Conservation (phyloP, 176 grass and related monocot genomes). For the Urochloa ruziziensis region DNA sequence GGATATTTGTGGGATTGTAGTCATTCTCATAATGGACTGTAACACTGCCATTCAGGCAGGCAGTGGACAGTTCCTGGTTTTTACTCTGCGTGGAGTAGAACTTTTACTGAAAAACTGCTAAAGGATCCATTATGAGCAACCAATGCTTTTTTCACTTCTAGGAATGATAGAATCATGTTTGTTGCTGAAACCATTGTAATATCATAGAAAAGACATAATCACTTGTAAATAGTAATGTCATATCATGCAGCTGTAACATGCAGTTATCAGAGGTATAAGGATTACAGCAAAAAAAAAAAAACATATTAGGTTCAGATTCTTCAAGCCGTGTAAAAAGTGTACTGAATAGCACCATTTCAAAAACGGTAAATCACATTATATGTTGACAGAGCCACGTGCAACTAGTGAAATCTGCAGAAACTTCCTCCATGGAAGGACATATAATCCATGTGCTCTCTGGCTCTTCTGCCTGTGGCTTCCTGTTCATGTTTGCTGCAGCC, state of each 20-base stretch:
- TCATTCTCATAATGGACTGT: not conserved
- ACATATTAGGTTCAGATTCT: conserved; percentile 7
- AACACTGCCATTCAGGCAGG: not conserved
- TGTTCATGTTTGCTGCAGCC: conserved; percentile 7
- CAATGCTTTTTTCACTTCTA: not conserved
- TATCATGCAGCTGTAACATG: conserved; percentile 4
- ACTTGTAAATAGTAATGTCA: not conserved
- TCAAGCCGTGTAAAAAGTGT: not conserved
- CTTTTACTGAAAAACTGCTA: not conserved
- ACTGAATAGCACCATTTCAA: not conserved
- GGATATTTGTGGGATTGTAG: not conserved
- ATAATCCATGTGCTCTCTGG: conserved; percentile 33
- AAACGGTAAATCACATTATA: not conserved
- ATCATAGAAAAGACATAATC: not conserved
- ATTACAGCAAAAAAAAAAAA: conserved; percentile 4
- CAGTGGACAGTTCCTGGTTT: not conserved
- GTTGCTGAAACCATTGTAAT: not conserved
- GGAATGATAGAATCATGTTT: not conserved
- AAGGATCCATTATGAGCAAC: not conserved
- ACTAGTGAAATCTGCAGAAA: conserved; percentile 34
- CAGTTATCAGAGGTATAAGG: not conserved
- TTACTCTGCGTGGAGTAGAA: not conserved
- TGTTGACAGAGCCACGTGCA: conserved; percentile 25
- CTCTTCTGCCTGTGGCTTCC: conserved; percentile 16
- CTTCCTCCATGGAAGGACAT: conserved; percentile 31